Percentiles rank a stretch among this genome's conserved stretches.
These are phyloP conservation scores for Suillus subalutaceus DNA, from an alignment of 768 basidiomycete genomes.

Conservation along the genomic window DNA sequence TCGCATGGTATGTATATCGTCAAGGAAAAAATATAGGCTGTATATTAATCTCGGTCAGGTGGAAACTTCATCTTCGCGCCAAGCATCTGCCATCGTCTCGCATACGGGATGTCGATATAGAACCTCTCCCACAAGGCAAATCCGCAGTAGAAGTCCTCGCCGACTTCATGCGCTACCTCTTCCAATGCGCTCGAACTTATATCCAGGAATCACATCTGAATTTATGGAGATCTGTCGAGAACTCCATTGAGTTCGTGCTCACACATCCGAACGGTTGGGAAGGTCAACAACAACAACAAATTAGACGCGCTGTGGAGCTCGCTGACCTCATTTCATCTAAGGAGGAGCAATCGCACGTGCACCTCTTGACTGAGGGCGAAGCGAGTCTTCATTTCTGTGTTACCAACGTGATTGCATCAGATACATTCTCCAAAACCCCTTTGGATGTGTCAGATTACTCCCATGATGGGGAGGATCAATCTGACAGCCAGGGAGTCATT, in stretches of 20 bases:
- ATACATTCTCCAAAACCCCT: constrained; percentile 20
- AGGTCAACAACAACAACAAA: constrained; percentile 29
- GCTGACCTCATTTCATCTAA: constrained; percentile 25
- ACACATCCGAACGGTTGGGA: constrained; percentile 37
- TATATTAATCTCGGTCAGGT: constrained; percentile 18
- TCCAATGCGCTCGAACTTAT: constrained; percentile 23
- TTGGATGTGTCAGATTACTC: constrained; percentile 5
- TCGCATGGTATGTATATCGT: constrained; percentile 40
- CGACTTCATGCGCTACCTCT: constrained; percentile 33
- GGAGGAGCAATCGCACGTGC: constrained; percentile 19
- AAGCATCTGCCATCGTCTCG: constrained; percentile 26
- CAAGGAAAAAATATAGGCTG: neutral
- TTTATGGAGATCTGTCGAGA: constrained; percentile 30
- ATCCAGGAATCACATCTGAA: constrained; percentile 32
- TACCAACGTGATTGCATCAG: constrained; percentile 40
- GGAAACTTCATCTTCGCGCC: constrained; percentile 41
- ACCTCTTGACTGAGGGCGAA: constrained; percentile 30
- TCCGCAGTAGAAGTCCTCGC: constrained; percentile 24
- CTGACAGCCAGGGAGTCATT: constrained; percentile 39
- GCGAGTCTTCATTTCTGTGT: constrained; percentile 42
- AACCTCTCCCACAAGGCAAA: constrained; percentile 25
- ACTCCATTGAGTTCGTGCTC: constrained; percentile 25
- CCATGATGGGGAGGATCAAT: constrained; percentile 5
- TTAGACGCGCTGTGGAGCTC: constrained; percentile 26
- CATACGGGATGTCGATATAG: constrained; percentile 23